A percentile compares a stretch with the other conserved stretches of the same genome.
These are phyloP conservation scores for Ambrosiella beaveri DNA, from an alignment of 2,329 filamentous ascomycete species.

Conservation along the genomic window DNA sequence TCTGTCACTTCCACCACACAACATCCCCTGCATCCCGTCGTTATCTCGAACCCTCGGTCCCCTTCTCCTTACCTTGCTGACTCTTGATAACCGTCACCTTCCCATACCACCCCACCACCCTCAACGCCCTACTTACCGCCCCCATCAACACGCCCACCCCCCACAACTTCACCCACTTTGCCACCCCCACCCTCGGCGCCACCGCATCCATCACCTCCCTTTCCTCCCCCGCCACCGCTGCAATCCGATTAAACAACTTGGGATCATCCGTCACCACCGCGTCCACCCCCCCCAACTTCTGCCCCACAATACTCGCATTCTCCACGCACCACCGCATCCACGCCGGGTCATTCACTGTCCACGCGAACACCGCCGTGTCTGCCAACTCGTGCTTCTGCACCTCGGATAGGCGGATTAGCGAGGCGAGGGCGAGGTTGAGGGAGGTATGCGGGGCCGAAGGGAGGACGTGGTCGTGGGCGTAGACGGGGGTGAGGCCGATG, in stretches of 20 bases:
- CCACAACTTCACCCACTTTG: neutral
- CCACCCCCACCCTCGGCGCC: neutral
- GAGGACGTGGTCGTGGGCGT: conserved; percentile 53
- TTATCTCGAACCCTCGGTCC: neutral
- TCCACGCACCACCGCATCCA: conserved; percentile 68
- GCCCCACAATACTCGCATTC: conserved; percentile 17
- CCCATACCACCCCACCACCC: conserved; percentile 10
- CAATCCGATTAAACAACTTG: conserved; percentile 43
- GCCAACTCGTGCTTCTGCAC: conserved; percentile 29
- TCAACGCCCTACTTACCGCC: conserved; percentile 2
- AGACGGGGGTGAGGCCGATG: conserved; percentile 48
- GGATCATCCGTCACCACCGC: conserved; percentile 81
- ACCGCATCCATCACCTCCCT: neutral
- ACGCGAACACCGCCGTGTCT: conserved; percentile 49
- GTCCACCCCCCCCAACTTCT: conserved; percentile 32
- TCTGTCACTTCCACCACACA: neutral
- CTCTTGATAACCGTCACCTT: conserved; percentile 7
- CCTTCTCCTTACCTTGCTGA: neutral
- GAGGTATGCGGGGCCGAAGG: conserved; percentile 55
- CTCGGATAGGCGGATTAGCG: conserved; percentile 43
- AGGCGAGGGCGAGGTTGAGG: conserved; percentile 47
- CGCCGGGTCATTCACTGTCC: conserved; percentile 69
- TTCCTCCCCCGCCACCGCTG: conserved; percentile 11
- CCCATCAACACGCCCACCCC: conserved; percentile 4
- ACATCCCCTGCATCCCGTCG: neutral